Base-by-base conservation (phyloP, 345 rosid genomes). In the Schrenkiella parvula region DNA sequence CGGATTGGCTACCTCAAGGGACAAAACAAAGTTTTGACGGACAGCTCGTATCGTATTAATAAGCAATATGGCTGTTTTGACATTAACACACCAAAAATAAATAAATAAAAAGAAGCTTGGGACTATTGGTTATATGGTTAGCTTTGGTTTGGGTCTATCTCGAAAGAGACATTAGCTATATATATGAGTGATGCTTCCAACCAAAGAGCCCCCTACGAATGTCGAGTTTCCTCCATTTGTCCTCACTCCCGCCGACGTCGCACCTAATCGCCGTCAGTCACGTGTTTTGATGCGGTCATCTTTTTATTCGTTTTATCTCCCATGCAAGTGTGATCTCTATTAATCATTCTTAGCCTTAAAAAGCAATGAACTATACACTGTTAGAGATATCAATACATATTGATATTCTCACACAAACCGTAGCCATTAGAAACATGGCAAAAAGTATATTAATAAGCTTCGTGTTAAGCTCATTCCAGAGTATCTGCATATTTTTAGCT, bases 201-300 rank as follows among this genome's bases (percentile, higher is more conserved):
- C 35, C n/a, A 62, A 44, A 63, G 17, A 29, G 69, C 43, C 29
- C 29, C 31, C 19, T 22, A 39, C 34, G 26, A 64, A 34, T 23
- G 44, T 41, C 14, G 22, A 41, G 15, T 41, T n/a, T 41, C 66
- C 51, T 41, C 66, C 51, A 42, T 62, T 52, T 38, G 47, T 52
- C 38, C 4, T 66, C 61, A 52, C 61, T 66, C 12, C 10, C 71
- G 71, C 71, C 71, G 71, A 66, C 25, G 60, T 51, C 71, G 59
- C 70, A 50, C 56, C 69, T 32, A 18, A 10, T 59, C 37, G 14
- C 31, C 32, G 34, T 22, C 34, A 14, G 44, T 48, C 59, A 25
- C 71, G 39, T 64, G 29, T 46, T 29, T 46, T 18, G 68, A 63
- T 64, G 55, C 68, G 18, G 68, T 44, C 53, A 64, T 44, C 68